Percentiles rank a stretch among this genome's conserved stretches.
Conservation (phyloP, 2,329 filamentous ascomycete species). For the Diaporthe citrichinensis region DNA sequence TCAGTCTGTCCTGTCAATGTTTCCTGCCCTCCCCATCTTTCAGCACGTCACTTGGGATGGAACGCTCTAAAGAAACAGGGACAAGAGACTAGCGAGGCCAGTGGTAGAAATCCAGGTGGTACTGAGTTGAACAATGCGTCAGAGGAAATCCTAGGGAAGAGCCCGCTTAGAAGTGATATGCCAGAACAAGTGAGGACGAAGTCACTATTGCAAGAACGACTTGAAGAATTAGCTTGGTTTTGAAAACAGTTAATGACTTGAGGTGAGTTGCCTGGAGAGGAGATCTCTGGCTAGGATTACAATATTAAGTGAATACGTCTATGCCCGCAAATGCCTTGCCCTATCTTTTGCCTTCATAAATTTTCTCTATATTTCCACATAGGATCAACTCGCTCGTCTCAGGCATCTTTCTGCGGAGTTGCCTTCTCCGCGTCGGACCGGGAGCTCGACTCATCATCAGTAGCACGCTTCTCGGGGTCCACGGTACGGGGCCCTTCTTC, state of each 20-base stretch:
- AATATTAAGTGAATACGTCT: neutral
- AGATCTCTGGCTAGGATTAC: neutral
- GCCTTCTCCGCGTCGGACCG: neutral
- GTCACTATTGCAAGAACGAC: neutral
- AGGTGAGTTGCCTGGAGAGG: constrained; percentile 10
- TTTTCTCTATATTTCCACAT: neutral
- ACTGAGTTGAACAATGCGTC: neutral
- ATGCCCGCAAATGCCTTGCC: neutral
- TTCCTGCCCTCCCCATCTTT: neutral
- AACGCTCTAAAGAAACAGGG: neutral
- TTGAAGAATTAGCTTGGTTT: neutral
- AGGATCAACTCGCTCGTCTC: neutral
- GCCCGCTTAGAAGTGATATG: neutral
- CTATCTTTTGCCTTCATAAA: neutral
- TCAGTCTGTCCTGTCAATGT: neutral
- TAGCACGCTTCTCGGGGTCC: neutral
- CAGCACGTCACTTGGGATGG: too few relatives aligned
- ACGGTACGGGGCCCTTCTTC: neutral
- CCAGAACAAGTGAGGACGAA: neutral
- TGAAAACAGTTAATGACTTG: neutral
- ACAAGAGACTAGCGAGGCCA: neutral
- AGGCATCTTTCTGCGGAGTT: neutral
- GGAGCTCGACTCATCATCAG: neutral
- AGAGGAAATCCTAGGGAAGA: neutral
- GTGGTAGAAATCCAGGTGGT: neutral